Evolutionary conservation across 2,329 filamentous ascomycete species (phyloP).

Genomic region (Teratosphaeria destructans): DNA sequence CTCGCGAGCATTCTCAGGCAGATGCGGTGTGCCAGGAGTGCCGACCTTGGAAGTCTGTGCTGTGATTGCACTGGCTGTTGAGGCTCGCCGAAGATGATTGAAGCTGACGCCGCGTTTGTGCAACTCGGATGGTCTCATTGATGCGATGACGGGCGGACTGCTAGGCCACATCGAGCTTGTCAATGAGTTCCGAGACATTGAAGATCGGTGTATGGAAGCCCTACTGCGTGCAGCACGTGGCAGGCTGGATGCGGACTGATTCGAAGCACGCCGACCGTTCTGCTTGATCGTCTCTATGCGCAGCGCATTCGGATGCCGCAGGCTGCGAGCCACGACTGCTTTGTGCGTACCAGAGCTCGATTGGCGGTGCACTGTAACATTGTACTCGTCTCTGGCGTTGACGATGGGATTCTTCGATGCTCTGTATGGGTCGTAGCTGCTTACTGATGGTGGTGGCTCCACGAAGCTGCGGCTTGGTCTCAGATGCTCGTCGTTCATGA

Average conservation of each 20-base stretch:
- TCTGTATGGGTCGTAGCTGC: constrained; percentile 78
- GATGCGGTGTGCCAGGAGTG: constrained; percentile 16
- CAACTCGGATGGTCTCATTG: constrained; percentile 40
- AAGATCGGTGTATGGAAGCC: constrained; percentile 24
- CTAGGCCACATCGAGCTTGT: constrained; percentile 38
- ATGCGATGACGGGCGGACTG: constrained; percentile 35
- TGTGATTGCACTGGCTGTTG: constrained; percentile 31
- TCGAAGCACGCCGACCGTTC: constrained; percentile 14
- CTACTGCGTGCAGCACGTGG: constrained; percentile 21
- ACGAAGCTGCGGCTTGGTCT: constrained; percentile 38
- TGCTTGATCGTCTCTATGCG: constrained; percentile 30
- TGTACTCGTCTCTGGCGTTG: constrained; percentile 47
- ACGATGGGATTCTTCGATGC: constrained; percentile 49
- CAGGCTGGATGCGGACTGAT: constrained; percentile 26
- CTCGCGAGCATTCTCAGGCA: constrained; percentile 16
- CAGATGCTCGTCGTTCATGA: constrained; percentile 45
- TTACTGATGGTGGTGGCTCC: constrained; percentile 35
- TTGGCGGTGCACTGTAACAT: constrained; percentile 56
- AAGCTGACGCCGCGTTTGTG: constrained; percentile 56
- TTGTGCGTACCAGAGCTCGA: constrained; percentile 28
- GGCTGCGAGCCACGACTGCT: constrained; percentile 25
- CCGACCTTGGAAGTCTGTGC: constrained; percentile 17
- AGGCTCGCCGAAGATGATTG: constrained; percentile 41
- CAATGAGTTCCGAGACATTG: constrained; percentile 31
- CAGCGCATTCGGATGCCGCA: constrained; percentile 33